Conservation (phyloP, 116 monocot genomes). For the Papilionanthe hybrid region DNA sequence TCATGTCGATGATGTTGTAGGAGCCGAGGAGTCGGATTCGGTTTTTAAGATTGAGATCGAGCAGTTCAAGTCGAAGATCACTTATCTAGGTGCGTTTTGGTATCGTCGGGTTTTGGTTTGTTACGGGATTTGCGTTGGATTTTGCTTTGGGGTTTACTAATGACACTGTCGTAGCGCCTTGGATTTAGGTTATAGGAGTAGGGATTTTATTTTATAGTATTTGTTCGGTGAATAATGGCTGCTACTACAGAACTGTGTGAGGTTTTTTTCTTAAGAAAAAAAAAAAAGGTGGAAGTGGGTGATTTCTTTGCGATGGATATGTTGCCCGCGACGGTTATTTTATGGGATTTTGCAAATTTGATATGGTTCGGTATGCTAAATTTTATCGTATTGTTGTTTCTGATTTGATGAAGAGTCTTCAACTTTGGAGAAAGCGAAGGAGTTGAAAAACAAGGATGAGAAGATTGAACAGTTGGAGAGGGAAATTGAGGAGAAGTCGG, state of each 20-base stretch:
- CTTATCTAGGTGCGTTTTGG: conserved; percentile 17
- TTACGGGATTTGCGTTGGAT: background rate
- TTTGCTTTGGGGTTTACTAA: too few species aligned
- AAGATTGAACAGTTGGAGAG: conserved; percentile 17
- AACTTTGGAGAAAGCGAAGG: conserved; percentile 10
- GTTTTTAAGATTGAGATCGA: conserved; percentile 17
- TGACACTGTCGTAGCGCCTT: too few species aligned
- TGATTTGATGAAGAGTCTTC: conserved; percentile 20
- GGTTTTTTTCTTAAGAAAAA: background rate
- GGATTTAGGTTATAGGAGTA: too few species aligned
- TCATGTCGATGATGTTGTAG: background rate
- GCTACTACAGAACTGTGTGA: background rate
- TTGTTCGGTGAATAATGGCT: background rate
- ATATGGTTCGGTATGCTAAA: background rate
- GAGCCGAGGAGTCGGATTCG: conserved; percentile 12
- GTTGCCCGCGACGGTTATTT: background rate
- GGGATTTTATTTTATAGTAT: background rate
- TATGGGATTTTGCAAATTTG: background rate
- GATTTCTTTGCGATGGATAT: background rate
- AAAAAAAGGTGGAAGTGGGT: background rate
- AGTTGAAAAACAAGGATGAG: conserved; percentile 33
- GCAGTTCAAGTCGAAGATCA: conserved; percentile 22
- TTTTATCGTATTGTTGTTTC: background rate
- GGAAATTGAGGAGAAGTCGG: conserved; percentile 24
- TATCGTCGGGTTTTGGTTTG: background rate